Conservation (phyloP, 352 stramenopile genomes). For the Phytophthora megakarya region DNA sequence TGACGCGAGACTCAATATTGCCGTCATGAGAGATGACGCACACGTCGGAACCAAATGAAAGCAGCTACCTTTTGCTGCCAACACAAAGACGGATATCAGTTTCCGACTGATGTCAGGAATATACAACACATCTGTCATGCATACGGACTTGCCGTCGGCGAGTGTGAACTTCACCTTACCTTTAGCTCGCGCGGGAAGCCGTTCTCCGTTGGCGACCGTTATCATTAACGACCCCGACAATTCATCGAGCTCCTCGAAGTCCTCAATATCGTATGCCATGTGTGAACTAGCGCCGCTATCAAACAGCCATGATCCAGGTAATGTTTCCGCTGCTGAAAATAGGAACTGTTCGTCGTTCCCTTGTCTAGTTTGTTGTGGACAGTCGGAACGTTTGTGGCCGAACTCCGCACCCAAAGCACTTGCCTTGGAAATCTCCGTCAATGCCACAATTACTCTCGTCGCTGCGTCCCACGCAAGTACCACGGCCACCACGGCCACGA, state of each 20-base stretch:
- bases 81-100: too few species aligned
- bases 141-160: neutral
- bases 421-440: neutral
- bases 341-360: conserved; percentile 11
- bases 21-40: too few species aligned
- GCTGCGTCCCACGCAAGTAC: neutral
- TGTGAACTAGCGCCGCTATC: conserved; percentile 1
- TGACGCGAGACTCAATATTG: too few species aligned
- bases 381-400: conserved; percentile 13
- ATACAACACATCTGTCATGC: too few species aligned
- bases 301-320: neutral
- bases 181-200: neutral
- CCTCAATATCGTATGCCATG: neutral
- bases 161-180: neutral
- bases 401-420: conserved; percentile 10
- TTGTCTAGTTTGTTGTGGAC: neutral
- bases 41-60: too few species aligned
- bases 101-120: too few species aligned
- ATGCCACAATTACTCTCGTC: too few species aligned
- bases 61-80: too few species aligned
- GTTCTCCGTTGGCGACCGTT: conserved; percentile 1
- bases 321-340: conserved; percentile 6
- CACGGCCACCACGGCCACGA: neutral
- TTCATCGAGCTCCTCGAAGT: neutral
- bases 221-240: neutral